phyloP scores from a whole-genome alignment of 192 early-diverging fungal genomes.

The Coemansia aciculifera region DNA sequence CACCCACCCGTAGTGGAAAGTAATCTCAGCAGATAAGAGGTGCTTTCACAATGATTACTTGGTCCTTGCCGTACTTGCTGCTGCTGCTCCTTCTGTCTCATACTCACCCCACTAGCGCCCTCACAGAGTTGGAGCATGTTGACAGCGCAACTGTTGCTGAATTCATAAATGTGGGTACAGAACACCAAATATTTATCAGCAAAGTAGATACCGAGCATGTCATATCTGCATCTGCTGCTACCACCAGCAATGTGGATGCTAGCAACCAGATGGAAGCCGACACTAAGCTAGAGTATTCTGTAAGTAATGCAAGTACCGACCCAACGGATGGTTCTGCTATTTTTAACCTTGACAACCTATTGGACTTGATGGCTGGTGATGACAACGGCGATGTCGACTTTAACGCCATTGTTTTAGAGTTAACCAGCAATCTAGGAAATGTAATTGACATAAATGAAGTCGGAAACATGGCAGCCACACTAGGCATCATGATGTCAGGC shows the following conservation, averaged over 20 bases:
- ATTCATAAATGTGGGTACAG: conserved; percentile 20
- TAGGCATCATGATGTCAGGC: conserved; percentile 48
- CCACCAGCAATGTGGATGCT: neutral
- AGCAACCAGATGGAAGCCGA: neutral
- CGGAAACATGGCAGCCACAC: conserved; percentile 37
- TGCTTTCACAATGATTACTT: neutral
- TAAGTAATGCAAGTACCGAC: neutral
- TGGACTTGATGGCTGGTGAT: conserved; percentile 49
- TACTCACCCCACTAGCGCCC: neutral
- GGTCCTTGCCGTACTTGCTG: neutral
- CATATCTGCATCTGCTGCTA: neutral
- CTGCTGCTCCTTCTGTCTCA: neutral
- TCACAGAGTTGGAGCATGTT: neutral
- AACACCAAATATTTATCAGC: conserved; percentile 12
- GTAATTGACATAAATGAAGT: conserved; percentile 53
- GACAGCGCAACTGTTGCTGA: neutral
- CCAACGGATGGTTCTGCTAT: conserved; percentile 1
- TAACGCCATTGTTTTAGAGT: conserved; percentile 43
- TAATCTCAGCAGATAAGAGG: neutral
- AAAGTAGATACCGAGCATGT: neutral
- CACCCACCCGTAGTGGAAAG: neutral
- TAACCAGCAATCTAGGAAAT: conserved; percentile 45
- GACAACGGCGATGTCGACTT: conserved; percentile 49
- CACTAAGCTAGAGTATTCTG: neutral
- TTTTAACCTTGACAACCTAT: conserved; percentile 42